These are phyloP conservation scores for Colletotrichum tamarilloi DNA, from an alignment of 2,329 filamentous ascomycete species.

Conservation along the genomic window DNA sequence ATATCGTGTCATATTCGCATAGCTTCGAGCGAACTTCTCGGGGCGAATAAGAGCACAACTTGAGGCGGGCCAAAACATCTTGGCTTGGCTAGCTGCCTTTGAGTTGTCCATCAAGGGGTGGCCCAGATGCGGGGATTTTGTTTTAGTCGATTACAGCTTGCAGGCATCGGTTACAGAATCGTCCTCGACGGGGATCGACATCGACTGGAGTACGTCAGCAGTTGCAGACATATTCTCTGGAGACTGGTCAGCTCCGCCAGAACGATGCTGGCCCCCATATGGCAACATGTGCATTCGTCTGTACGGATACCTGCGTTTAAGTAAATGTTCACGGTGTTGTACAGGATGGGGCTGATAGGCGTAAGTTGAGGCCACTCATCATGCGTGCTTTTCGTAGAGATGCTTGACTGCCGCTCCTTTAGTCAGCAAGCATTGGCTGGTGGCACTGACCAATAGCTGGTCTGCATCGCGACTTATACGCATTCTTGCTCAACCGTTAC, in stretches of 20 bases:
- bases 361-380: no score
- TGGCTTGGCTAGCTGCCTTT: constrained; percentile 6
- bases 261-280: neutral
- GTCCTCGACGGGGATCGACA: neutral
- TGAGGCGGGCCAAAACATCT: neutral
- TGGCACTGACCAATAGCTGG: neutral
- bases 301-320: neutral
- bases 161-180: constrained; percentile 25
- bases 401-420: neutral
- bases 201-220: constrained; percentile 17
- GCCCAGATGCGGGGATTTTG: constrained; percentile 25
- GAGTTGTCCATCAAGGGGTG: constrained; percentile 14
- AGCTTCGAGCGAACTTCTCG: constrained; percentile 13
- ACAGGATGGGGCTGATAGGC: no score
- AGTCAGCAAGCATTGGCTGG: neutral
- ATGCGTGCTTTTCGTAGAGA: neutral
- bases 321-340: no score
- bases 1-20: constrained; percentile 12
- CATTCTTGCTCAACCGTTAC: neutral
- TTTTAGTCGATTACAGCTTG: constrained; percentile 28
- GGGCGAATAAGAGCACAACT: constrained; percentile 7
- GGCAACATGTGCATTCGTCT: neutral
- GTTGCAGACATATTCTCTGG: neutral
- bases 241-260: neutral
- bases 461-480: neutral